Base-by-base conservation (phyloP, 1,284 basidiomycete species). In the Laetiporus sulphureus region DNA sequence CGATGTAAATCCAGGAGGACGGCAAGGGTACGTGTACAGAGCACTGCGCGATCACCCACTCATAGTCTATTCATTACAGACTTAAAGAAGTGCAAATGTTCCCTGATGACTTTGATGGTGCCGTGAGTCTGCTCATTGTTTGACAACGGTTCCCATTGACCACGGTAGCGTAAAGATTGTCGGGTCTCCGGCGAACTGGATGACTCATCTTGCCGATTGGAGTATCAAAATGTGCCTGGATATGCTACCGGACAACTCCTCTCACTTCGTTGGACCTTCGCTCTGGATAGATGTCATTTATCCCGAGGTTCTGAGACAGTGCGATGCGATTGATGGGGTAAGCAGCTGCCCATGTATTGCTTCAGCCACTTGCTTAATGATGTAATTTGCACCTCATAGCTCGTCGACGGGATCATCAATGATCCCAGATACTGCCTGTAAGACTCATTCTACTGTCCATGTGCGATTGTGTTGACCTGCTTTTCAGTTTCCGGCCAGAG, bases 321-420 rank as follows among this genome's bases (percentile, higher is more conserved):
- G 61, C 45, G 61, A 64, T 40, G 47, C 40, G 6, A 42, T 59
- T 4, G 60, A 63, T 42, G 63, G 63, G 16, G 56, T 63, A n/a
- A n/a, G n/a, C n/a, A n/a, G n/a, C n/a, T n/a, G n/a, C n/a, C n/a
- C n/a, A 25, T 18, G 54, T 46, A 15, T 30, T 16, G 20, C 7
- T 39, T n/a, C 18, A 21, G 19, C 11, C 3, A 19, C 4, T 15
- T 7, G 11, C 25, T 27, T 27, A 32, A 15, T 34, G 13, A 34
- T 24, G 32, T 27, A 1, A 23, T n/a, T n/a, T 3, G 5, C 16
- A 10, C 11, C 25, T 27, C 2, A 15, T 40, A 59, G 55, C 35
- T 59, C 11, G 38, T 36, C 2, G 63, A 65, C 41, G 59, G 60
- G 3, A 58, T 65, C 45, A 59, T 65, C 40, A 59, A 54, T 36